A percentile compares a stretch with the other conserved stretches of the same genome.
These are phyloP conservation scores for Brassica carinata DNA, from an alignment of 345 rosid species.

Conservation along the genomic window DNA sequence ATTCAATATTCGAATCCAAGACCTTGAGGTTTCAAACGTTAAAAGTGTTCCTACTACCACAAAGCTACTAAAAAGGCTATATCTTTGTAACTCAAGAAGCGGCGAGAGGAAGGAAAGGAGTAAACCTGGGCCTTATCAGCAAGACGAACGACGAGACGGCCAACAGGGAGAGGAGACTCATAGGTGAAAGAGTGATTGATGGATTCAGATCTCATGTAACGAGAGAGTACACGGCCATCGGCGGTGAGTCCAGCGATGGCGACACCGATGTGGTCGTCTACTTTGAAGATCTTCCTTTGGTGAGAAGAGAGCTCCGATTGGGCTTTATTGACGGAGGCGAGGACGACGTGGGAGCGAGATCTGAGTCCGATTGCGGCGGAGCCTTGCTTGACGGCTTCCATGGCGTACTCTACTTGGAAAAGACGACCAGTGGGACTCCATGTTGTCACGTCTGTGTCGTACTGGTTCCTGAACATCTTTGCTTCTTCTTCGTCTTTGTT, in stretches of 20 bases:
- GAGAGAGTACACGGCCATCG: slow-evolving; percentile 94
- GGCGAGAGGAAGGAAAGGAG: background rate
- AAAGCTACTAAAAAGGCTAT: background rate
- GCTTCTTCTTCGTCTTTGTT: background rate
- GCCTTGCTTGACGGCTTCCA: slow-evolving; percentile 99
- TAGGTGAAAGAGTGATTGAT: slow-evolving; percentile 84
- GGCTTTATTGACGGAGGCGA: slow-evolving; percentile 91
- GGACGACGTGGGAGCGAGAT: slow-evolving; percentile 92
- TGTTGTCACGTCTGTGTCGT: slow-evolving; percentile 97
- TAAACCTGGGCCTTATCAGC: slow-evolving; percentile 96
- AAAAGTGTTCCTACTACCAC: background rate
- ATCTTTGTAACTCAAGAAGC: background rate
- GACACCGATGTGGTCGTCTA: slow-evolving; percentile 96
- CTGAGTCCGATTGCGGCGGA: slow-evolving; percentile 99
- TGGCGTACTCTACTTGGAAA: slow-evolving; percentile 98
- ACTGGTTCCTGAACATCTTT: slow-evolving; percentile 92
- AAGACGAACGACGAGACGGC: slow-evolving; percentile 91
- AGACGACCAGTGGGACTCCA: slow-evolving; percentile 99
- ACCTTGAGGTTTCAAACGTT: background rate
- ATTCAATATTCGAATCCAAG: background rate
- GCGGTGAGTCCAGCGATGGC: slow-evolving; percentile 98
- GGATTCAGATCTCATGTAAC: slow-evolving; percentile 95
- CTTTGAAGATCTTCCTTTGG: slow-evolving; percentile 97
- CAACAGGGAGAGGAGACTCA: slow-evolving; percentile 94
- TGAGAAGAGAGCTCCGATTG: slow-evolving; percentile 96